Percentiles rank a stretch among this genome's conserved stretches.
Conservation (phyloP, 2,329 filamentous ascomycete genomes). For the Tolypocladium capitatum region DNA sequence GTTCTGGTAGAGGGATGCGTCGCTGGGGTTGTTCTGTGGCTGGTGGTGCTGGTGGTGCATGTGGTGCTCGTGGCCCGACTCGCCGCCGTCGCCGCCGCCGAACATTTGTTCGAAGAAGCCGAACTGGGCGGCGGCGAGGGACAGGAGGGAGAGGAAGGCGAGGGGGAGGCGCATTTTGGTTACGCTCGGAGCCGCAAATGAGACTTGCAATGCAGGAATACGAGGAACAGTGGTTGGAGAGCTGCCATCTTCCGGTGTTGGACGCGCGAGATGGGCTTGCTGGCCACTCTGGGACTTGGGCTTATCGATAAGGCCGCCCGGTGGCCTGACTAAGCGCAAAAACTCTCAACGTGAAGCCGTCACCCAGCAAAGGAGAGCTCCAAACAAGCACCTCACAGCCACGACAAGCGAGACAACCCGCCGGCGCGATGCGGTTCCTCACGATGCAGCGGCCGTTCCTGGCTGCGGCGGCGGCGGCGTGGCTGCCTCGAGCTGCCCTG, state of each 20-base stretch:
- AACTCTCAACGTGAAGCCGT: background rate
- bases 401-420: slow-evolving; percentile 15
- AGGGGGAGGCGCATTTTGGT: slow-evolving; percentile 20
- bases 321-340: slow-evolving; percentile 1
- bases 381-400: background rate
- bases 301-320: background rate
- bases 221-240: background rate
- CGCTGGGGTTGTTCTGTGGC: slow-evolving; percentile 65
- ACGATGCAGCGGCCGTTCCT: slow-evolving; percentile 32
- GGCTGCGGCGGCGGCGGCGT: slow-evolving; percentile 23
- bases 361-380: background rate
- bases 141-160: slow-evolving; percentile 44
- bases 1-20: slow-evolving; percentile 65
- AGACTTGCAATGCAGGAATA: background rate
- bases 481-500: slow-evolving; percentile 10
- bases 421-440: slow-evolving; percentile 29
- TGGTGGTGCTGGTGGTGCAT: slow-evolving; percentile 32
- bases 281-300: background rate
- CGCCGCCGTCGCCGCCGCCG: slow-evolving; percentile 41
- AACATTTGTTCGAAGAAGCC: slow-evolving; percentile 98
- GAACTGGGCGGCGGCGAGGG: slow-evolving; percentile 64
- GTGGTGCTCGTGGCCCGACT: slow-evolving; percentile 25
- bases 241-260: background rate
- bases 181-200: background rate
- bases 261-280: background rate